Conservation (phyloP, 164 flowering plant species). For the Pachysandra terminalis region DNA sequence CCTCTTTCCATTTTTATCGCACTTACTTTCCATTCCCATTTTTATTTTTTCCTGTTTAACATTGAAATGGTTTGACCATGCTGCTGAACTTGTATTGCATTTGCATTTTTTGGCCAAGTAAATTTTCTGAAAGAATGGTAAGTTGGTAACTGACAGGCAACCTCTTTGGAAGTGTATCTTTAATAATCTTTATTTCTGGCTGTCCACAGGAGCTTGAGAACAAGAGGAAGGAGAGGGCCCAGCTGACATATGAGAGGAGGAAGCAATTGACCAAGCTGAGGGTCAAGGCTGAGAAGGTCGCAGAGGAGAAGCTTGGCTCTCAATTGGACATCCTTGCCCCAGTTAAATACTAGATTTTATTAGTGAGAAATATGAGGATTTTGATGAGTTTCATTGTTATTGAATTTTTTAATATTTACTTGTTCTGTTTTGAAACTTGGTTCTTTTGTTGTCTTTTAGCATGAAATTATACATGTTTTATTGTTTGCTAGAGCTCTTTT, state of each 20-base stretch:
- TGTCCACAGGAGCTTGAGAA: conserved; percentile 17
- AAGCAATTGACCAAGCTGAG: conserved; percentile 58
- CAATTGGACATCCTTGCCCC: conserved; percentile 59
- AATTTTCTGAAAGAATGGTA: too few species aligned
- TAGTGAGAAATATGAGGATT: too few species aligned
- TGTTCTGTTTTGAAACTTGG: too few species aligned
- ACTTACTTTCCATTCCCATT: too few species aligned
- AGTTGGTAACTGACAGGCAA: not conserved
- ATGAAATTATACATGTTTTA: too few species aligned
- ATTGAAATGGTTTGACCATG: not conserved
- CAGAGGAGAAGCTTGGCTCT: conserved; percentile 68
- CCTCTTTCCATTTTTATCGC: too few species aligned
- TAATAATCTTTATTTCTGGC: not conserved
- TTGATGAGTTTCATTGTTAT: too few species aligned
- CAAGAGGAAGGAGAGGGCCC: conserved; percentile 21
- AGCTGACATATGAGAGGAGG: conserved; percentile 48
- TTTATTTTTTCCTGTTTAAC: not conserved
- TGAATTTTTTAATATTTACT: too few species aligned
- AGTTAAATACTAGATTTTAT: conserved; percentile 41
- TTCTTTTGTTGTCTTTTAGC: too few species aligned
- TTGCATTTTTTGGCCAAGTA: not conserved
- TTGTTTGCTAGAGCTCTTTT: too few species aligned
- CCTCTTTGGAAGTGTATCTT: not conserved
- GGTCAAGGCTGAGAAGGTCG: conserved; percentile 66
- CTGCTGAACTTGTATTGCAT: not conserved